Percentiles rank a stretch among this genome's conserved stretches.
phyloP scores from a whole-genome alignment of 768 basidiomycete species.

The Amanita pallidorosea region DNA sequence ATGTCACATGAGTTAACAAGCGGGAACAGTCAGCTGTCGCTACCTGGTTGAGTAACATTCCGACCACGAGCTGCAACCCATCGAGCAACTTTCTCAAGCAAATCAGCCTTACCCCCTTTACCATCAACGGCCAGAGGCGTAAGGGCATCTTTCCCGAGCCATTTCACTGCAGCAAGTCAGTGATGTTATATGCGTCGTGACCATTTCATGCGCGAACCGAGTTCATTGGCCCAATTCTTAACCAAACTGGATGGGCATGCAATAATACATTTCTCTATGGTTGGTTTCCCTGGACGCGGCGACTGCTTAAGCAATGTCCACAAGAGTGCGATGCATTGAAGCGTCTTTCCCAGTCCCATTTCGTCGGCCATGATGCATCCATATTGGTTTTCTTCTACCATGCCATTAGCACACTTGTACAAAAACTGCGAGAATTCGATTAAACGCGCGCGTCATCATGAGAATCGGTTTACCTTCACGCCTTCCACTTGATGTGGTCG shows the following conservation, averaged over 20 bases:
- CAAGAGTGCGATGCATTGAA: slow-evolving; percentile 91
- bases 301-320: slow-evolving; percentile 97
- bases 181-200: not conserved
- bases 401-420: slow-evolving; percentile 90
- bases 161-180: slow-evolving; percentile 58
- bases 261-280: slow-evolving; percentile 96
- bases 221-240: slow-evolving; percentile 97
- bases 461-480: slow-evolving; percentile 62
- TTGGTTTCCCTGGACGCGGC: slow-evolving; percentile 72
- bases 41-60: slow-evolving; percentile 87
- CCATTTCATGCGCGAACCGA: slow-evolving; percentile 37
- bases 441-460: not conserved
- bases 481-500: slow-evolving; percentile 98
- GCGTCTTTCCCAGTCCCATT: slow-evolving; percentile 96
- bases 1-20: not conserved
- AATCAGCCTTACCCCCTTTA: slow-evolving; percentile 75
- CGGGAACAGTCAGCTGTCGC: slow-evolving; percentile 6
- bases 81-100: slow-evolving; percentile 68
- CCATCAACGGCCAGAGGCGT: slow-evolving; percentile 87
- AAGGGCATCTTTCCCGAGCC: slow-evolving; percentile 82
- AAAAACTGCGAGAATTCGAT: slow-evolving; percentile 56
- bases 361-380: slow-evolving; percentile 99
- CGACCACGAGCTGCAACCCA: slow-evolving; percentile 89
- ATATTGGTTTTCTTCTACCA: slow-evolving; percentile 83
- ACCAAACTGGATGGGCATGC: slow-evolving; percentile 95